Percentiles rank a stretch among this genome's conserved stretches.
phyloP scores from a whole-genome alignment of 75 land plant genomes.

The Gnetum montanum region DNA sequence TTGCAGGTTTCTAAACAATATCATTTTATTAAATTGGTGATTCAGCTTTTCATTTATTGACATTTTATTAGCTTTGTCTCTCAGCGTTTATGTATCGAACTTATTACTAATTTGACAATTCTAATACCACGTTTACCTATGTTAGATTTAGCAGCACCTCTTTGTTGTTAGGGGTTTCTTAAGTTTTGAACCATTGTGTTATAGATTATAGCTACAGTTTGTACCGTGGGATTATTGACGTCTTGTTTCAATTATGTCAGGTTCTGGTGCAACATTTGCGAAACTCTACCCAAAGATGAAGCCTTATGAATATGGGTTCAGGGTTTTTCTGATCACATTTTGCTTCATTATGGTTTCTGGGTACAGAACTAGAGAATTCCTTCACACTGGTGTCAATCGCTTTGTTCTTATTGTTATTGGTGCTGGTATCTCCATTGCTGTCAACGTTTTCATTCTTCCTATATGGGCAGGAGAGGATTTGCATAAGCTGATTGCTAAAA shows the following conservation, averaged over 20 bases:
- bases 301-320: constrained; percentile 70
- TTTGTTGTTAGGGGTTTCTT: background rate
- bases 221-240: background rate
- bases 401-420: constrained; percentile 63
- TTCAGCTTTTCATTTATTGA: background rate
- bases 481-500: constrained; percentile 48
- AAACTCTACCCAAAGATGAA: constrained; percentile 60
- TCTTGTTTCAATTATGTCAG: constrained; percentile 15
- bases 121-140: constrained; percentile 32
- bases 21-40: background rate
- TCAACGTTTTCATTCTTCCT: constrained; percentile 60
- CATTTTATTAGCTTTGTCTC: background rate
- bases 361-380: constrained; percentile 39
- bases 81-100: background rate
- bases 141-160: too few species aligned
- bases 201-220: background rate
- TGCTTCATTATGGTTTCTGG: constrained; percentile 68
- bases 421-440: constrained; percentile 39
- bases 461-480: constrained; percentile 90
- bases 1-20: constrained; percentile 32
- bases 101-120: background rate
- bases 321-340: constrained; percentile 73
- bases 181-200: background rate
- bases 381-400: constrained; percentile 47
- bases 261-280: constrained; percentile 30